Percentiles rank a stretch among this genome's conserved stretches.
Conservation (phyloP, 352 stramenopile species). For the Pythium aphanidermatum region DNA sequence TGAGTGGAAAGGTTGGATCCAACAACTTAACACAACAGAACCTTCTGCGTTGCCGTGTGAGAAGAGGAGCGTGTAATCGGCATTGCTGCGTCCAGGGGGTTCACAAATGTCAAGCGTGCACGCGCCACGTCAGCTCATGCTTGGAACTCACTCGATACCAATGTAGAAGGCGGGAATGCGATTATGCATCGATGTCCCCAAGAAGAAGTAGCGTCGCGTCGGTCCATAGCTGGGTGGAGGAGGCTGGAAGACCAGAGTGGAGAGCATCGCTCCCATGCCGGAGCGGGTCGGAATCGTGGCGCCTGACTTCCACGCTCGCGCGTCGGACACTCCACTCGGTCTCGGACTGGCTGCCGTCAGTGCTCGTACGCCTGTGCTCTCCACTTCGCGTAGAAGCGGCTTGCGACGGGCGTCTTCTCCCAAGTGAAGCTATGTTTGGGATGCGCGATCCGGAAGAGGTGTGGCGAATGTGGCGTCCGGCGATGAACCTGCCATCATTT, state of each 20-base stretch:
- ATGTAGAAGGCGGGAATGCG: constrained; percentile 96
- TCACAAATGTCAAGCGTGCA: too few species aligned
- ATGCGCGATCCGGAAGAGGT: background rate
- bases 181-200: constrained; percentile 84
- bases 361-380: too few species aligned
- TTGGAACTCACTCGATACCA: constrained; percentile 76
- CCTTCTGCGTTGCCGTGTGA: constrained; percentile 96
- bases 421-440: constrained; percentile 19
- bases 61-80: constrained; percentile 94
- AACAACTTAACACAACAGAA: constrained; percentile 9
- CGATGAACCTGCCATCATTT: constrained; percentile 4
- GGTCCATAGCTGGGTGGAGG: constrained; percentile 66
- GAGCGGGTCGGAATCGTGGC: background rate
- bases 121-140: too few species aligned
- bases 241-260: constrained; percentile 87
- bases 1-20: background rate
- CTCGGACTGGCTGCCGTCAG: too few species aligned
- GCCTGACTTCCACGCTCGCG: too few species aligned
- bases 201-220: constrained; percentile 90
- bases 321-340: too few species aligned
- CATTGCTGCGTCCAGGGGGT: constrained; percentile 45
- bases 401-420: background rate
- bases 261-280: constrained; percentile 75
- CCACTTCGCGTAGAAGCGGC: too few species aligned
- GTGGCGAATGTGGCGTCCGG: constrained; percentile 12